These are phyloP conservation scores for Chaetomiaceae sp. DNA, from an alignment of 2,329 filamentous ascomycete genomes.

Conservation along the genomic window DNA sequence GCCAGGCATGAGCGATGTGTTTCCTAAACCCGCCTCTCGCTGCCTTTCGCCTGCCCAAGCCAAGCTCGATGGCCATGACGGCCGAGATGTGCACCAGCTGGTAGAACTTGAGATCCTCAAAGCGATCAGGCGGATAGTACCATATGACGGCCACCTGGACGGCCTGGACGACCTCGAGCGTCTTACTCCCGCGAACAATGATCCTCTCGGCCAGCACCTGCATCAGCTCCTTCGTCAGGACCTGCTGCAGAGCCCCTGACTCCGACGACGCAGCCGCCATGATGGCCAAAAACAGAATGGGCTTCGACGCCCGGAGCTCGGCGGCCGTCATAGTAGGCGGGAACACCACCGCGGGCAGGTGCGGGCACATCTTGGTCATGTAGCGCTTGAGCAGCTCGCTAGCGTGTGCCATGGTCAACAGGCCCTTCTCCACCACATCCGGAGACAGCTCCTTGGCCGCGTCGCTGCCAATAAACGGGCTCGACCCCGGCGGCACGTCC, in stretches of 20 bases:
- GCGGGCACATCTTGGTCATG: slow-evolving; percentile 53
- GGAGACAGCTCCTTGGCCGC: slow-evolving; percentile 16
- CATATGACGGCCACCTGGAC: slow-evolving; percentile 72
- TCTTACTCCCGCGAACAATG: slow-evolving; percentile 73
- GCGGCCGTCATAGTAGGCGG: slow-evolving; percentile 48
- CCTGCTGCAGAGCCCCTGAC: slow-evolving; percentile 51
- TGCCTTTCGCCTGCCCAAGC: slow-evolving; percentile 51
- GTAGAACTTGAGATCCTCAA: slow-evolving; percentile 86
- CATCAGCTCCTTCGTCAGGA: slow-evolving; percentile 65
- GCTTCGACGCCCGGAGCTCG: slow-evolving; percentile 55
- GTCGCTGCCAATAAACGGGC: slow-evolving; percentile 15
- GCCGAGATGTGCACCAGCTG: slow-evolving; percentile 77
- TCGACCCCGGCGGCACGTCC: not conserved
- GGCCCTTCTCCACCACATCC: slow-evolving; percentile 55
- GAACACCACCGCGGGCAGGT: slow-evolving; percentile 61
- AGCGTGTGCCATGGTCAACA: slow-evolving; percentile 54
- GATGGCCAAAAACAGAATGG: slow-evolving; percentile 65
- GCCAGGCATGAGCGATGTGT: slow-evolving; percentile 38
- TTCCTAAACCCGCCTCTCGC: slow-evolving; percentile 32
- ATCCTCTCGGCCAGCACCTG: slow-evolving; percentile 69
- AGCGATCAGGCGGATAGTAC: slow-evolving; percentile 79
- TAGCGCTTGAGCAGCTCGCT: slow-evolving; percentile 55
- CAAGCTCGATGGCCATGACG: slow-evolving; percentile 79
- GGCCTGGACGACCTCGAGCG: slow-evolving; percentile 75
- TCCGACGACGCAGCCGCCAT: slow-evolving; percentile 62